Evolutionary conservation across 768 basidiomycete species (phyloP), one percentile per base, ranked within the genome.

Genomic region (Lactarius psammicola): DNA sequence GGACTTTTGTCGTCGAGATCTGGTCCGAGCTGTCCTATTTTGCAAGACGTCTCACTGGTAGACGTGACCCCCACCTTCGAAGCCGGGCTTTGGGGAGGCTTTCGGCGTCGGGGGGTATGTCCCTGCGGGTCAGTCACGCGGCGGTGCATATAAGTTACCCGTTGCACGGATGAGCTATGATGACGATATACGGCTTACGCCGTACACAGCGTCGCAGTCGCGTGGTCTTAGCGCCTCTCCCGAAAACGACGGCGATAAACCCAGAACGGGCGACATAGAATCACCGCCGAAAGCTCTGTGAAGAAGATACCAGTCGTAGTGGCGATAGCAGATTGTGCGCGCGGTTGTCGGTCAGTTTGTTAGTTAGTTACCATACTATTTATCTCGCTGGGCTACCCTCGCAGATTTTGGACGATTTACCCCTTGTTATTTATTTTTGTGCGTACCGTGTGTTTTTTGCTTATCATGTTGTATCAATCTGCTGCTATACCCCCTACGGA

Each of bases 1-100:
- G 66, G 91, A 94, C 72, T 92, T n/a, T 93, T 71, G 69, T 74
- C 1, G 54, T 76, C 56, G 93, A 95, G 75, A 92, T 93, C 23
- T 72, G 72, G 34, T 74, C 78, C 62, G 90, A 90, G 2, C 65
- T 90, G 66, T 79, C 77, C 62, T 92, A 84, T 78, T 92, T 87
- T 76, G 69, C 83, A 63, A 76, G 78, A 70, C 78, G 74, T 68
- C 64, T 76, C 30, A 75, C 74, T 2, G 74, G 80, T 63, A 75
- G 71, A 38, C 71, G 33, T 49, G 17, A 7, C 23, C 36, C 23
- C n/a, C 38, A 7, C 18, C 46, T 18, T 44, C n/a, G 4, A 33
- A 31, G 17, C 17, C 15, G 15, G 44, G 44, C 57, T 28, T 65
- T 8, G 63, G 57, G n/a, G 20, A 59, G 23, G 66, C 57, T 28